phyloP scores from a whole-genome alignment of 2,329 filamentous ascomycete genomes.

The Fusarium solani-melongenae region DNA sequence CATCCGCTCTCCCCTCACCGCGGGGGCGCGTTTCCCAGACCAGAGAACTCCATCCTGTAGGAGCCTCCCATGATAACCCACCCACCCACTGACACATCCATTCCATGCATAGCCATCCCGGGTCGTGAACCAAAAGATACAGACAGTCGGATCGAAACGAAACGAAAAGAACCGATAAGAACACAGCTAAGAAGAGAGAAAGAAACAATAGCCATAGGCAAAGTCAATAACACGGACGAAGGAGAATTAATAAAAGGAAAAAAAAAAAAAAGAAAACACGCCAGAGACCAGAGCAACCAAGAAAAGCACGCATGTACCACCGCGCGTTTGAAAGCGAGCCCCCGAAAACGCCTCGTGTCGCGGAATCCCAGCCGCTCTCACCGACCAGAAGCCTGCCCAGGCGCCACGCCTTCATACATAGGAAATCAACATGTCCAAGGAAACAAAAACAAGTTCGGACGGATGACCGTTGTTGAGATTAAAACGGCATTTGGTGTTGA shows the following conservation, averaged over 20 bases:
- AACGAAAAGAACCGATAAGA: background rate
- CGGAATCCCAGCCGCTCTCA: slow-evolving; percentile 52
- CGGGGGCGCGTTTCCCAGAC: slow-evolving; percentile 1
- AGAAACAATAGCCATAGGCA: background rate
- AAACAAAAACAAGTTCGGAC: slow-evolving; percentile 9
- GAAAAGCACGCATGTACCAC: background rate
- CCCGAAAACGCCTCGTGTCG: slow-evolving; percentile 40
- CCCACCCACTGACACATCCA: background rate
- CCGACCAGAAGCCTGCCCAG: slow-evolving; percentile 49
- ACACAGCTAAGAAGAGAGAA: slow-evolving; percentile 19
- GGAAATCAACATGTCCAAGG: slow-evolving; percentile 22
- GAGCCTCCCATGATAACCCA: slow-evolving; percentile 18
- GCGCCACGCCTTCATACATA: slow-evolving; percentile 42
- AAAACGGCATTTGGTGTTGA: slow-evolving; percentile 33
- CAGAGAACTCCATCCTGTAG: slow-evolving; percentile 1
- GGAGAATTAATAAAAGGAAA: background rate
- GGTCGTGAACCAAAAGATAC: slow-evolving; percentile 21
- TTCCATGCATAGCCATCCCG: slow-evolving; percentile 12
- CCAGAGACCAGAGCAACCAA: slow-evolving; percentile 17
- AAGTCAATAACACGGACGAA: background rate
- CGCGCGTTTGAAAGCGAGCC: slow-evolving; percentile 16
- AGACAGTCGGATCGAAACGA: slow-evolving; percentile 6
- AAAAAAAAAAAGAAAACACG: slow-evolving; percentile 4
- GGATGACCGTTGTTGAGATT: slow-evolving; percentile 19
- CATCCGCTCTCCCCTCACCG: slow-evolving; percentile 11